Base-by-base conservation (phyloP, 371 early-diverging fungal genomes). In the Paraphysoderma sedebokerense region DNA sequence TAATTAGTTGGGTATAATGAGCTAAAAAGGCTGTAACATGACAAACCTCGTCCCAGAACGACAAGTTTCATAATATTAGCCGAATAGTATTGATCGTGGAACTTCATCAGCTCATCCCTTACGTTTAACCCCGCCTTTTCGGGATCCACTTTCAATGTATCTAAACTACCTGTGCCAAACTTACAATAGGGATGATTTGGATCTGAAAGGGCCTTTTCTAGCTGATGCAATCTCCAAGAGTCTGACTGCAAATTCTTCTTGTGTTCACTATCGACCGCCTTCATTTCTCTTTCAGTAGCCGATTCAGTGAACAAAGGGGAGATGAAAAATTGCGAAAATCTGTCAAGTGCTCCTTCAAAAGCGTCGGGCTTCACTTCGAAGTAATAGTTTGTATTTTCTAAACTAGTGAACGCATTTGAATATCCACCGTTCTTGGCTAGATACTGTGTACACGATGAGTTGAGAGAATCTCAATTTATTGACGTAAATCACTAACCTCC, bases 11-110 rank as follows among this genome's bases (percentile, higher is more conserved):
- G n/a, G n/a, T n/a, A n/a, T n/a, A n/a, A n/a, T n/a, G n/a, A n/a
- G n/a, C n/a, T n/a, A n/a, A n/a, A n/a, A n/a, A n/a, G n/a, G n/a
- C n/a, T n/a, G n/a, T n/a, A n/a, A n/a, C n/a, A n/a, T n/a, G n/a
- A n/a, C n/a, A n/a, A n/a, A 79, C 82, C 83, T 64, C 80, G 71
- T 9, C 97, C 97, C 20, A 86, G 61, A 20, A 96, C 72, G 37
- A 82, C 86, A n/a, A 92, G 68, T 55, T 81, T 82, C 95, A 93
- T 96, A 30, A 88, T 80, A 56, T 93, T 89, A 17, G 93, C 81
- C 26, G 88, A 87, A 58, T 96, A 96, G 60, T 85, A 87, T 39
- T 66, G 62, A 15, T 75, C 72, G 56, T 96, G 84, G 54, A 92
- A 92, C 44, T 89, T 77, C 35, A 96, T 59, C 23, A 92, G 63